Conservation (phyloP, 768 basidiomycete species). For the Lenzites betulinus region DNA sequence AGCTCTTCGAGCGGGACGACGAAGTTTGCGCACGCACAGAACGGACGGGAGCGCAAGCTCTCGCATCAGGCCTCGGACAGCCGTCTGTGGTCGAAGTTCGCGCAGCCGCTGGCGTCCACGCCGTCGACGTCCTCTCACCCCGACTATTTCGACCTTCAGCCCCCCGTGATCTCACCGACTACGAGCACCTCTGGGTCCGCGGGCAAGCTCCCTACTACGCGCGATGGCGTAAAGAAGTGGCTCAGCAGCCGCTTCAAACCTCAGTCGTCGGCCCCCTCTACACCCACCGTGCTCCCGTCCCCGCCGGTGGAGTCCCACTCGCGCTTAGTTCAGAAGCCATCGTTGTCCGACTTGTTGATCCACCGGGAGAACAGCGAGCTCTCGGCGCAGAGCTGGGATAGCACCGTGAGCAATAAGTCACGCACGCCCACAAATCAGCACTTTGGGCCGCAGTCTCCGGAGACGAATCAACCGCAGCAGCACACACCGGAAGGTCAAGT, state of each 20-base stretch:
- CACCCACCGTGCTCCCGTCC: slow-evolving; percentile 28
- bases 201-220: slow-evolving; percentile 66
- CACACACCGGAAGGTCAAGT: background rate
- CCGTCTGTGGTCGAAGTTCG: slow-evolving; percentile 58
- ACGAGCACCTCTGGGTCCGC: slow-evolving; percentile 45
- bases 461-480: background rate
- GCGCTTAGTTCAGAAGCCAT: slow-evolving; percentile 55
- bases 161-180: slow-evolving; percentile 13
- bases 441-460: slow-evolving; percentile 7
- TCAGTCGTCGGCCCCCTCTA: slow-evolving; percentile 41
- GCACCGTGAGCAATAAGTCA: slow-evolving; percentile 48
- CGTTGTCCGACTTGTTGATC: slow-evolving; percentile 65
- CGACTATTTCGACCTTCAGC: slow-evolving; percentile 29
- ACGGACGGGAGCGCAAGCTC: slow-evolving; percentile 58
- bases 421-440: slow-evolving; percentile 48
- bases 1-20: slow-evolving; percentile 45
- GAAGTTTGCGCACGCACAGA: slow-evolving; percentile 35
- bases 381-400: slow-evolving; percentile 63
- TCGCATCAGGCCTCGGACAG: slow-evolving; percentile 73
- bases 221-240: slow-evolving; percentile 83
- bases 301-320: slow-evolving; percentile 34
- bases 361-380: slow-evolving; percentile 58
- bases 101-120: slow-evolving; percentile 39
- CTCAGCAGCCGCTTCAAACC: slow-evolving; percentile 53
- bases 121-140: slow-evolving; percentile 50